Conservation (phyloP, 2,329 filamentous ascomycete genomes). For the Microascus cirrosus region DNA sequence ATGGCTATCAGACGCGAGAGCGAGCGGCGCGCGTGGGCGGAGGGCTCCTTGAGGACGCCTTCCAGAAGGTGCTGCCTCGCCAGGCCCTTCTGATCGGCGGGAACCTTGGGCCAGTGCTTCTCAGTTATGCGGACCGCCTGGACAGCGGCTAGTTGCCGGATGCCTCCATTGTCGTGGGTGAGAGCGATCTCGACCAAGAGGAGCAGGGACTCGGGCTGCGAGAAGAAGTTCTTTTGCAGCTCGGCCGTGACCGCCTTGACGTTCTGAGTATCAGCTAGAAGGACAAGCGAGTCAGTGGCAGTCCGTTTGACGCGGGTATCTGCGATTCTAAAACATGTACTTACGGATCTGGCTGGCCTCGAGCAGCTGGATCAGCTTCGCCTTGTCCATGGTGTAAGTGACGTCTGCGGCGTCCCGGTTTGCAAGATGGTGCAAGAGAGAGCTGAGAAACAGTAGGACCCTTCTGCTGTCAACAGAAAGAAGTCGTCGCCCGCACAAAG, state of each 20-base stretch:
- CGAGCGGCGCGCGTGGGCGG: conserved; percentile 69
- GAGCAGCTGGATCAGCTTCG: conserved; percentile 77
- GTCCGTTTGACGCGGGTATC: conserved; percentile 1
- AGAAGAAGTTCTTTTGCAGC: conserved; percentile 90
- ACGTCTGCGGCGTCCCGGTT: not conserved
- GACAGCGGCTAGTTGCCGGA: conserved; percentile 85
- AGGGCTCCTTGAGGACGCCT: conserved; percentile 69
- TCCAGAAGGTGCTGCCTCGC: conserved; percentile 77
- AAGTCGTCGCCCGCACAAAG: not conserved
- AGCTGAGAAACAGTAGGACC: not conserved
- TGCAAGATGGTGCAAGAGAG: not conserved
- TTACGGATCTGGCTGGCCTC: conserved; percentile 79
- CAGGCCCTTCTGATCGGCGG: conserved; percentile 64
- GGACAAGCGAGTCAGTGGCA: conserved; percentile 18
- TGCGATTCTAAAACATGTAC: conserved; percentile 22
- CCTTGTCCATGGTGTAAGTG: conserved; percentile 30
- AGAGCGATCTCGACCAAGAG: conserved; percentile 82
- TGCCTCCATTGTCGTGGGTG: conserved; percentile 58
- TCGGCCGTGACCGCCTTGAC: conserved; percentile 84
- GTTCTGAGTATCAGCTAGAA: conserved; percentile 71
- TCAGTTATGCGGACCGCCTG: conserved; percentile 73
- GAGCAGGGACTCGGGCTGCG: conserved; percentile 70
- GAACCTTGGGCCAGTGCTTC: conserved; percentile 75
- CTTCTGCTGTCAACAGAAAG: not conserved
- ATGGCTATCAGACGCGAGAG: conserved; percentile 79